Conservation (phyloP, 768 basidiomycete genomes). For the Rhizopogon salebrosus region DNA sequence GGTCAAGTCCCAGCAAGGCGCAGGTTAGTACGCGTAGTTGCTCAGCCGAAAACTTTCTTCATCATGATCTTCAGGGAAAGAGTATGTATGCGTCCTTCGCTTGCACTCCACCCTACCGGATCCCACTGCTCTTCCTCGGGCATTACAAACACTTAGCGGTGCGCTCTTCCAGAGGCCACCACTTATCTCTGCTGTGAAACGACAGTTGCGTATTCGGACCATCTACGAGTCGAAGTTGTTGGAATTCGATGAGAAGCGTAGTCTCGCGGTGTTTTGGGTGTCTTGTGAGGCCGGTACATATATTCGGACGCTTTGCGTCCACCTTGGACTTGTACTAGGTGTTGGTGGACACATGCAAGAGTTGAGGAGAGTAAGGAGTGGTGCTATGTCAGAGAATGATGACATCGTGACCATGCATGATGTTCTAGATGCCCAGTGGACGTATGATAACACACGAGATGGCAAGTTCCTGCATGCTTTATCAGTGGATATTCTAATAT, state of each 20-base stretch:
- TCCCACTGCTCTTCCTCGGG: conserved; percentile 84
- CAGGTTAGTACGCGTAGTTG: conserved; percentile 51
- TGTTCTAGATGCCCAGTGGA: conserved; percentile 97
- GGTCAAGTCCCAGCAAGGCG: conserved; percentile 98
- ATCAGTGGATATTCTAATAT: conserved; percentile 9
- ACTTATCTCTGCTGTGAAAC: conserved; percentile 97
- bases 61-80: conserved; percentile 62
- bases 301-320: conserved; percentile 94
- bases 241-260: conserved; percentile 96
- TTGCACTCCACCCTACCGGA: conserved; percentile 79
- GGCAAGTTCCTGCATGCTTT: conserved; percentile 40
- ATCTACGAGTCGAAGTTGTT: conserved; percentile 94
- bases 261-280: conserved; percentile 97
- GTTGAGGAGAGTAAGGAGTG: conserved; percentile 87
- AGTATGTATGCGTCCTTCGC: conserved; percentile 95
- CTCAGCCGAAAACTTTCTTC: background rate
- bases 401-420: conserved; percentile 99
- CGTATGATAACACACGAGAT: conserved; percentile 95
- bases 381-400: conserved; percentile 96
- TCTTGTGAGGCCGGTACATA: conserved; percentile 98
- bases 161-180: conserved; percentile 99
- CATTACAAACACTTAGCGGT: conserved; percentile 94
- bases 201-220: conserved; percentile 94
- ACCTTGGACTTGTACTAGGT: conserved; percentile 88
- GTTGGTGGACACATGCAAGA: conserved; percentile 99